Base-by-base conservation (phyloP, 2,329 filamentous ascomycete genomes). In the Scedosporium minutisporum region DNA sequence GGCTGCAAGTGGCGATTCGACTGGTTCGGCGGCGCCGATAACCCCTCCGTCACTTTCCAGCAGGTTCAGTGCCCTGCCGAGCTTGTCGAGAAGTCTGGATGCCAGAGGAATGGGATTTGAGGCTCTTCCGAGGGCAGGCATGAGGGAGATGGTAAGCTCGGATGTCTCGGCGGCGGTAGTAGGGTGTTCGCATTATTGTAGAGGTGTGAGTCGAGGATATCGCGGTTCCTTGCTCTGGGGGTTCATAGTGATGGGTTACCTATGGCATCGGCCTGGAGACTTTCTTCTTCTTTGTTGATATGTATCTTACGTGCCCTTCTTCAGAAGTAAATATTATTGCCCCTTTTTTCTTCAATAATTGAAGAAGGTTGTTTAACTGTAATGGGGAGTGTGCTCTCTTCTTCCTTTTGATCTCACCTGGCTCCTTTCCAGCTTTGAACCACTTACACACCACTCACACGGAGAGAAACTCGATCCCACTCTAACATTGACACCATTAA, bases 1-100 rank as follows among this genome's bases (percentile, higher is more conserved):
- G 84, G 84, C 7, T 87, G 84, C 73, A 75, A 80, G 70, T 87
- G 84, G 82, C 82, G 84, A 64, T 87, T 86, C 69, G 82, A 86
- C 74, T 87, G 83, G 83, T 86, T 87, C 73, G 68, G 76, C 66
- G 79, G 80, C 65, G 78, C 82, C 58, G 81, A 86, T 69, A 86
- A 86, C 73, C 83, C 83, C 6, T 68, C 68, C 29, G 79, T 87
- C 62, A 75, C 72, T 62, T 87, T 83, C 72, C 73, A 77, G 71
- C 77, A 82, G 71, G 82, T 87, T 12, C 75, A 78, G 65, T 86
- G 83, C 71, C 83, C 82, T 14, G 71, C 76, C 42, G 78, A 73
- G 53, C 67, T 86, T 63, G 79, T 74, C 44, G 70, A 72, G 61
- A 72, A 76, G 63, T 73, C 71, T 21, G 74, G 74, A 48, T 77